Evolutionary conservation across 2,329 filamentous ascomycete species (phyloP).

Genomic region (Fusarium sp.): DNA sequence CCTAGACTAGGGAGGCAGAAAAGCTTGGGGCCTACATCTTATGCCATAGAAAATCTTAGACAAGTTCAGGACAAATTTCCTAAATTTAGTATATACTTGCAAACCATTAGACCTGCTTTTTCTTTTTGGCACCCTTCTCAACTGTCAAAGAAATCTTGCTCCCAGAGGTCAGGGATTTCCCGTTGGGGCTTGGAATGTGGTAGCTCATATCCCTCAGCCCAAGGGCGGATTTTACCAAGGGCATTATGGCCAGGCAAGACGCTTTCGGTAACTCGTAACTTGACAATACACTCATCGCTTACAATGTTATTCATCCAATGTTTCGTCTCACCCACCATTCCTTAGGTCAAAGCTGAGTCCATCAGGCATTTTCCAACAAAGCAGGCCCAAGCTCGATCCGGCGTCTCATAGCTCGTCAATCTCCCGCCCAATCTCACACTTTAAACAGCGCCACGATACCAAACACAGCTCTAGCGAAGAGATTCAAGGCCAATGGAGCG

Average conservation of each 20-base stretch:
- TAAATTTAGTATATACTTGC: too few relatives aligned
- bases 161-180: not conserved
- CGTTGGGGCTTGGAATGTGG: not conserved
- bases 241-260: not conserved
- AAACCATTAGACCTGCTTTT: too few relatives aligned
- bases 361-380: not conserved
- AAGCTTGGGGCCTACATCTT: rapidly evolving
- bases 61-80: rapidly evolving
- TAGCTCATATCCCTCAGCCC: too few relatives aligned
- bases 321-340: not conserved
- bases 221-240: not conserved
- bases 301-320: not conserved
- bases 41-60: not conserved
- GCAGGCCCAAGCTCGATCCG: not conserved
- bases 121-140: too few relatives aligned
- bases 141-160: not conserved
- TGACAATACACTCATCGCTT: not conserved
- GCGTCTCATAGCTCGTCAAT: too few relatives aligned
- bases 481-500: not conserved
- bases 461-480: not conserved
- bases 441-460: not conserved
- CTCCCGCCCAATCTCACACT: not conserved
- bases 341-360: not conserved
- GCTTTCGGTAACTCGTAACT: not conserved
- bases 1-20: not conserved